Evolutionary conservation across 306 rosid genomes (phyloP), one percentile per base, ranked within the genome.

Genomic region (Sophora flavescens): DNA sequence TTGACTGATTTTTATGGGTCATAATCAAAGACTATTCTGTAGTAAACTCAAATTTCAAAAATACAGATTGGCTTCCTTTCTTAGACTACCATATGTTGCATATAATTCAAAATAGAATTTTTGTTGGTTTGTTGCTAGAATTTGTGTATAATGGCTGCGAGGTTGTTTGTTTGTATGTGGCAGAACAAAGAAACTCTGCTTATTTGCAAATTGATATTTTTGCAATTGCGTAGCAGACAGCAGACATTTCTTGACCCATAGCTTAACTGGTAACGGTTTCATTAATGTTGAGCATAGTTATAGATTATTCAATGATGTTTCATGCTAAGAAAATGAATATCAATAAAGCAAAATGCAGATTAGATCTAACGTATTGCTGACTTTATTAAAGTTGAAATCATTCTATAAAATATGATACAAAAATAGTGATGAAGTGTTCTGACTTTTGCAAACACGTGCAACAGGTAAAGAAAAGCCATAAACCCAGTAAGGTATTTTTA

Each of bases 351-450:
- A 50, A 50, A 15, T 1, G 12, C 17, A 15, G 45, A 61, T 14
- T 33, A 61, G 39, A 61, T 14, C 12, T 61, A 18, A 13, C 10
- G 6, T 14, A 33, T 61, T 13, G 8, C 6, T 14, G 3, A 58
- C 63, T 58, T 58, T 58, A 58, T 9, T 28, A 18, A 61, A 61
- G 45, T 61, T 61, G 66, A 33, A 58, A 61, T 61, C 44, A 61
- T 30, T 28, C 2, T 6, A 13, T 10, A 12, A 13, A 65, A 65
- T 65, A 41, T 65, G 17, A 42, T 57, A 11, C 38, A 41, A 14
- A 7, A 22, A 42, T 22, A 41, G 71, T 11, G 28, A 39, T 64
- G 16, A 16, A 22, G 17, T 41, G 54, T 56, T 6, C 18, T 44
- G 38, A 44, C 38, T 66, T 11, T 3, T 42, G 54, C 38, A 68